A percentile compares a stretch with the other conserved stretches of the same genome.
Evolutionary conservation across 176 grass and related monocot genomes (phyloP).

Genomic region (Oryza glumipatula): DNA sequence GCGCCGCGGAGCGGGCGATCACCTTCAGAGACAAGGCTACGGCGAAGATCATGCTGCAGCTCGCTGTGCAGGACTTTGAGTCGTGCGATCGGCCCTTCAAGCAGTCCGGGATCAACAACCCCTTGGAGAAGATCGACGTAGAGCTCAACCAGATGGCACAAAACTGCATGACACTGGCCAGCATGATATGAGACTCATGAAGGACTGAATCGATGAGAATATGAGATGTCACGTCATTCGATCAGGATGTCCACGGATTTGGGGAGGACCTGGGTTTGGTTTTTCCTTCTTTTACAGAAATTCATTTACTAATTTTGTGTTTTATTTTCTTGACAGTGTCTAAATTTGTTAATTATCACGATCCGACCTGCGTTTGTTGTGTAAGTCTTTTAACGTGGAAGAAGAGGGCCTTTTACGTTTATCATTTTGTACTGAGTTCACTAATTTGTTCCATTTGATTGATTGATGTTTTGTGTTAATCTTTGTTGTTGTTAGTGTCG

Average conservation of each 20-base stretch:
- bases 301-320: conserved; percentile 10
- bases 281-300: neutral
- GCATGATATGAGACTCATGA: conserved; percentile 39
- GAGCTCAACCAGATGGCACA: conserved; percentile 50
- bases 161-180: conserved; percentile 57
- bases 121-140: conserved; percentile 41
- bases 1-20: conserved; percentile 49
- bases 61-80: conserved; percentile 58
- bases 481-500: neutral
- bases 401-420: conserved; percentile 12
- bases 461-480: neutral
- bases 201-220: neutral
- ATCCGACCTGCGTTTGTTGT: conserved; percentile 8
- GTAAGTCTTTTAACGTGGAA: conserved; percentile 34
- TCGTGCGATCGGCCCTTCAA: conserved; percentile 55
- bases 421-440: neutral
- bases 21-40: conserved; percentile 52
- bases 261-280: conserved; percentile 9
- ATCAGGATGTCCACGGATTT: conserved; percentile 16
- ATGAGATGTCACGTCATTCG: neutral
- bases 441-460: neutral
- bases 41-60: conserved; percentile 54
- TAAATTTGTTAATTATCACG: neutral
- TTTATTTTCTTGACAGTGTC: neutral
- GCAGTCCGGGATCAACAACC: conserved; percentile 29